Evolutionary conservation across 345 rosid species (phyloP).

Genomic region (Syzygium aromaticum): DNA sequence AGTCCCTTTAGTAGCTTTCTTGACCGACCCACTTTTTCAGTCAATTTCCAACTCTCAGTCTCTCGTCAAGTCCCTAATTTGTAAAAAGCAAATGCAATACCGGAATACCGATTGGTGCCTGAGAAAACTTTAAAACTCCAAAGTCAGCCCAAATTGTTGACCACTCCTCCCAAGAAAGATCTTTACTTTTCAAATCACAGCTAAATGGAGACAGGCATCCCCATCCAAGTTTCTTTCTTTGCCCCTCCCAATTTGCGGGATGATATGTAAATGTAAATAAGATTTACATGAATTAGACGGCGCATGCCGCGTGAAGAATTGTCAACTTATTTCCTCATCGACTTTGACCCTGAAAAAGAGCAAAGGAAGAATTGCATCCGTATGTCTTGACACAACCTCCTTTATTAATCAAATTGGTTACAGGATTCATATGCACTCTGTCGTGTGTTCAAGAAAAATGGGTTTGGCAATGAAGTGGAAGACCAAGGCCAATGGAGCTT

Average conservation of each 20-base stretch:
- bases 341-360: too few relatives aligned
- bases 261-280: background rate
- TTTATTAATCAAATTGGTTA: background rate
- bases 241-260: background rate
- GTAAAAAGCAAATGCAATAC: background rate
- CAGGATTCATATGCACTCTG: conserved; percentile 90
- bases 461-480: conserved; percentile 61
- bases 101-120: background rate
- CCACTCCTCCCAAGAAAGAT: background rate
- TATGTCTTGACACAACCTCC: background rate
- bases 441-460: conserved; percentile 94
- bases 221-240: background rate
- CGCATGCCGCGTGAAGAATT: background rate
- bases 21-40: background rate
- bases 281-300: background rate
- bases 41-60: background rate
- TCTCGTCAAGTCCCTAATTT: background rate
- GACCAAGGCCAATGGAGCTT: conserved; percentile 49
- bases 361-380: background rate
- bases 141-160: background rate
- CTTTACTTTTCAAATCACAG: background rate
- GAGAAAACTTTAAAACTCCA: background rate
- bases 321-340: background rate
- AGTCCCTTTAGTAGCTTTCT: background rate
- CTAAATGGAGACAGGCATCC: background rate